Conservation (phyloP, 2,329 filamentous ascomycete genomes). For the Diaporthe citriasiana region DNA sequence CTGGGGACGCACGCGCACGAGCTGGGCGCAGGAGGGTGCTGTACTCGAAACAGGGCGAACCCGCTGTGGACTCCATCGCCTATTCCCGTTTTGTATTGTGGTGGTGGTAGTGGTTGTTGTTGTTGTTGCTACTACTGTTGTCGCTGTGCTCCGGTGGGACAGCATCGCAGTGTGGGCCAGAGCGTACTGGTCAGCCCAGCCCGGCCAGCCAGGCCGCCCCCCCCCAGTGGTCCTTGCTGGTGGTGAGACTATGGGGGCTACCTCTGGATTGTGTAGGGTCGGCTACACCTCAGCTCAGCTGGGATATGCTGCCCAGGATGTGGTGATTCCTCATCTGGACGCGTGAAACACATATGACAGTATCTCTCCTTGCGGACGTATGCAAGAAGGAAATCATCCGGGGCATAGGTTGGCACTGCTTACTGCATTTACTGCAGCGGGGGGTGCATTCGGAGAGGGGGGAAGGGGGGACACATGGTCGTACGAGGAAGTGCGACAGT, state of each 20-base stretch:
- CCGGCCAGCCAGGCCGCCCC: not conserved
- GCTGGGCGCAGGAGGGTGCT: conserved; percentile 34
- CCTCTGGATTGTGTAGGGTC: not conserved
- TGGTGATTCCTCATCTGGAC: conserved; percentile 15
- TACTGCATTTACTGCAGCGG: not conserved
- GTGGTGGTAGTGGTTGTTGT: too few species aligned
- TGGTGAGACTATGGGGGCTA: not conserved
- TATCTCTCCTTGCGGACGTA: conserved; percentile 32
- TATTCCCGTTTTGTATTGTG: not conserved
- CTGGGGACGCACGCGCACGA: conserved; percentile 17
- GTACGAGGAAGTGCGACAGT: conserved; percentile 35
- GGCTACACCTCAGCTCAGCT: not conserved
- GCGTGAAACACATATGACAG: conserved; percentile 12
- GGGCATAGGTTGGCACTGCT: conserved; percentile 12
- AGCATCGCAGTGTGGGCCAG: not conserved
- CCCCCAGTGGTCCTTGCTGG: not conserved
- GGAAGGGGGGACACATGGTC: not conserved
- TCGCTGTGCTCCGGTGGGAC: conserved; percentile 31
- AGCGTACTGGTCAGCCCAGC: not conserved
- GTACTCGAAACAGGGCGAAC: conserved; percentile 40
- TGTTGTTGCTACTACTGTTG: not conserved
- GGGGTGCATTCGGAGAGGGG: not conserved
- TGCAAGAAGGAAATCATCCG: conserved; percentile 35
- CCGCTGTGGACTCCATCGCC: conserved; percentile 28
- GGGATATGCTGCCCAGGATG: not conserved